Evolutionary conservation across 352 stramenopile species (phyloP).

Genomic region (Pythium rishiriense): DNA sequence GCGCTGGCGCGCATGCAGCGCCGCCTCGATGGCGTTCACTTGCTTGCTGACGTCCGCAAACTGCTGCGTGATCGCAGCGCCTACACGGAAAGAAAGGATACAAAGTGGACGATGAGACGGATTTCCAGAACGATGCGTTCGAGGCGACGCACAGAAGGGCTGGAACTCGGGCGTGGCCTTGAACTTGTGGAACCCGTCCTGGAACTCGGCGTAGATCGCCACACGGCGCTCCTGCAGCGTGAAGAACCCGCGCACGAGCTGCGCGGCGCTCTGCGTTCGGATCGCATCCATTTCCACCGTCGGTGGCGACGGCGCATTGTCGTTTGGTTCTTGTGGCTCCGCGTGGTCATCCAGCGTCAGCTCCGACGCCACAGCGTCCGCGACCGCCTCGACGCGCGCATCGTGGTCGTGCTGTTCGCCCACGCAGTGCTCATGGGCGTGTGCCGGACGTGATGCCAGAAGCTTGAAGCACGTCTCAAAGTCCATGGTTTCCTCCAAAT

Average conservation of each 20-base stretch:
- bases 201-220: constrained; percentile 70
- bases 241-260: constrained; percentile 48
- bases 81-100: constrained; percentile 30
- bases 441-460: constrained; percentile 53
- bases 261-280: constrained; percentile 4
- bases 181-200: constrained; percentile 61
- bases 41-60: constrained; percentile 69
- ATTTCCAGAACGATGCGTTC: neutral
- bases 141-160: constrained; percentile 51
- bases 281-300: neutral
- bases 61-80: constrained; percentile 51
- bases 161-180: constrained; percentile 66
- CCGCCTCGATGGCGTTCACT: constrained; percentile 68
- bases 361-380: constrained; percentile 17
- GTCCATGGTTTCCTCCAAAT: constrained; percentile 43
- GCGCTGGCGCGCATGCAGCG: constrained; percentile 38
- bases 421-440: constrained; percentile 65
- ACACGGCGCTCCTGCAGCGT: constrained; percentile 63
- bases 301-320: too few relatives aligned
- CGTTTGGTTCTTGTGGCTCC: neutral
- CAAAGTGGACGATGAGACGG: neutral
- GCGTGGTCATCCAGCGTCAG: constrained; percentile 4
- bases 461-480: constrained; percentile 67
- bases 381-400: constrained; percentile 18
- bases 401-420: constrained; percentile 27